Percentiles rank a stretch among this genome's conserved stretches.
Conservation (phyloP, 179 eudicot genomes). For the Gypsophila paniculata region DNA sequence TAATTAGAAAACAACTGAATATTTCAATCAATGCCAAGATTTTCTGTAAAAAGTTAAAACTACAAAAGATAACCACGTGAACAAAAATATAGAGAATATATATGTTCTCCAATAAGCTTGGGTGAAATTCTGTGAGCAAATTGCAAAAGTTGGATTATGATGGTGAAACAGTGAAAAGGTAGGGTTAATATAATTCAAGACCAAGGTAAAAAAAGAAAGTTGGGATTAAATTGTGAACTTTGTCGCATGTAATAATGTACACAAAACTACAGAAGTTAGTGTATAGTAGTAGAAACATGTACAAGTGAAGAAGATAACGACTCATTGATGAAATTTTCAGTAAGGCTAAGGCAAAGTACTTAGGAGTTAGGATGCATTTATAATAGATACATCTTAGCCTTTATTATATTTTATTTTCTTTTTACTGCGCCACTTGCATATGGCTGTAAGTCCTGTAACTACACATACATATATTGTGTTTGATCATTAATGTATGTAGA, state of each 20-base stretch:
- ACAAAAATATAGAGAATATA: too few species aligned
- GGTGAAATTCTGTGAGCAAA: neutral
- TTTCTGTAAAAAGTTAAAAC: too few species aligned
- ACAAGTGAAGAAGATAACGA: slow-evolving; percentile 9
- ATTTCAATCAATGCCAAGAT: too few species aligned
- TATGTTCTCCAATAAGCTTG: neutral
- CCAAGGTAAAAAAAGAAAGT: neutral
- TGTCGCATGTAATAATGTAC: slow-evolving; percentile 1
- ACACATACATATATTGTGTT: too few species aligned
- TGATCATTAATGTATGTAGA: too few species aligned
- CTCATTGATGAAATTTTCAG: neutral
- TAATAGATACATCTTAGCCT: neutral
- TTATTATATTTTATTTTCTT: neutral
- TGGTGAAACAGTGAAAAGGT: neutral
- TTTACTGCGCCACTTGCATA: slow-evolving; percentile 24
- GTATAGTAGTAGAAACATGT: neutral
- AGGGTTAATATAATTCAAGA: neutral
- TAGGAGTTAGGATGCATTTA: slow-evolving; percentile 13
- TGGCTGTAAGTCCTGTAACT: neutral
- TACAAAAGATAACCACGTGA: too few species aligned
- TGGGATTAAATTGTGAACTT: neutral
- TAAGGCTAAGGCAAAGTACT: too few species aligned
- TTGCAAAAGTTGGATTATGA: neutral
- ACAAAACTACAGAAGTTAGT: neutral
- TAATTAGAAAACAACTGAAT: too few species aligned